phyloP scores from a whole-genome alignment of 2,329 filamentous ascomycete species.

The Ceratocystis alfenasii region DNA sequence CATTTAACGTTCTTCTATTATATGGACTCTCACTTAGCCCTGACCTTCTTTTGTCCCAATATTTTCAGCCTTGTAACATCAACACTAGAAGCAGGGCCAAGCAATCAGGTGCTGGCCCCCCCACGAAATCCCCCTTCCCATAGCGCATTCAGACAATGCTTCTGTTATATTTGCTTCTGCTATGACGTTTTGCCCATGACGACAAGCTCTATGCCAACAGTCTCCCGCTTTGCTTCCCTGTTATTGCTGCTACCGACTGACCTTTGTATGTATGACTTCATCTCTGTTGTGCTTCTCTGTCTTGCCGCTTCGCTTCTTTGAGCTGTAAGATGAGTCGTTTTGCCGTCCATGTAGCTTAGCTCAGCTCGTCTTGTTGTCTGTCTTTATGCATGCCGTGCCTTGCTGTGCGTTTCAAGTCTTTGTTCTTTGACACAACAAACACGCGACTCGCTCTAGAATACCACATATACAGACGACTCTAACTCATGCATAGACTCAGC shows the following conservation, averaged over 20 bases:
- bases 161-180: neutral
- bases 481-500: neutral
- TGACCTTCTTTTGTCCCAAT: neutral
- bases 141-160: neutral
- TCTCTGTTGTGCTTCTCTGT: neutral
- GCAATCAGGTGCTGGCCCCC: neutral
- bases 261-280: neutral
- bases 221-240: neutral
- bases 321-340: neutral
- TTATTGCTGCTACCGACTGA: neutral
- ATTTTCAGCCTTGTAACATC: neutral
- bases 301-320: neutral
- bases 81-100: neutral
- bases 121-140: neutral
- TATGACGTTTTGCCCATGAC: neutral
- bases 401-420: constrained; percentile 1
- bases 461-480: neutral
- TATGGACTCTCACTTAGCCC: neutral
- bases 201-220: neutral
- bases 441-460: neutral
- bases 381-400: neutral
- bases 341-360: neutral
- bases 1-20: too few relatives aligned
- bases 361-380: neutral
- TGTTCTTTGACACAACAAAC: constrained; percentile 1